Evolutionary conservation across 2,329 filamentous ascomycete species (phyloP), one percentile per base, ranked within the genome.

Genomic region (Huntiella moniliformis): DNA sequence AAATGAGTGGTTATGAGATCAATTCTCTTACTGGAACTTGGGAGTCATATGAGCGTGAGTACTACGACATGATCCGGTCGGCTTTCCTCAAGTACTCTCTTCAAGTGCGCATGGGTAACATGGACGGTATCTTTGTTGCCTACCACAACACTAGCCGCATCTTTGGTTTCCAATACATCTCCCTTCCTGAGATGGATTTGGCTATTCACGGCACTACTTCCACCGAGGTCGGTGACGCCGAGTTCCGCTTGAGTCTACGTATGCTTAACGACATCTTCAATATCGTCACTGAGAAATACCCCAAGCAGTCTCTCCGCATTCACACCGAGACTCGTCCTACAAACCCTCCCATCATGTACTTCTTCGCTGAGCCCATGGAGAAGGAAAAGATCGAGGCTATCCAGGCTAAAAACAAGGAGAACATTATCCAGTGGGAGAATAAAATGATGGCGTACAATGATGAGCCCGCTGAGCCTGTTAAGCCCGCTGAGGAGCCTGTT

Each of bases 51-150:
- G 91, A 98, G 63, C 77, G 87, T 49, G 92, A 98, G 56, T 95
- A 91, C 60, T 93, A 80, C 59, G 91, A 98, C 60, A 92, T 98
- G 86, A 88, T 93, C 50, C 74, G 92, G 45, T 75, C 87, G 1
- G 91, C 88, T 0, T 88, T 98, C 63, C 67, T 98, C 46, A 98
- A 98, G 57, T 98, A 98, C 60, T 94, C 87, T 7, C 68, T 98
- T 28, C 91, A 98, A 62, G 92, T 88, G 22, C 82, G 91, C 38
- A 92, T 98, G 75, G 91, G 92, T 13, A 78, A 87, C 42, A 98
- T 98, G 92, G 88, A 98, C 57, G 91, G 91, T 45, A 95, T 96
- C 42, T 98, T 96, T 57, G 82, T 96, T 16, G 91, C 91, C 2
- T 98, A 78, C 58, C 91, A 98, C 66, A 98, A 98, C 58, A 83